Percentiles rank a stretch among this genome's conserved stretches.
These are phyloP conservation scores for Neurospora sp. DNA, from an alignment of 495 filamentous ascomycete genomes.

Conservation along the genomic window DNA sequence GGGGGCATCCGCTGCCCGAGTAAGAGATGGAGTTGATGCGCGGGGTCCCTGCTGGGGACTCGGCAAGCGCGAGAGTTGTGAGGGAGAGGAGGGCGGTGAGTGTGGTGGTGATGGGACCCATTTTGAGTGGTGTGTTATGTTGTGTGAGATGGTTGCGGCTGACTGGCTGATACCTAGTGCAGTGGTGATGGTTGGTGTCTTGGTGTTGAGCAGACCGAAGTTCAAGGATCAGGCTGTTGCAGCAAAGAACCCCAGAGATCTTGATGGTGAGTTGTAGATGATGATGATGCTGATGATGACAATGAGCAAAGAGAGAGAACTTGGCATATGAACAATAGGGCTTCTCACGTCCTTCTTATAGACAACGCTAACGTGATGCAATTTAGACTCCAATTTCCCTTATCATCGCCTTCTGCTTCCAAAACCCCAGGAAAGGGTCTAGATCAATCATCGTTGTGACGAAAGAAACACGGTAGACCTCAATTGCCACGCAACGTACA, in stretches of 20 bases:
- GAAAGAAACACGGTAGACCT: background rate
- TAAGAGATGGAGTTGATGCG: slow-evolving; percentile 26
- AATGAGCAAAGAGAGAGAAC: background rate
- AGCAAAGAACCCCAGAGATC: no score
- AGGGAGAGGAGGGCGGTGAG: slow-evolving; percentile 19
- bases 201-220: background rate
- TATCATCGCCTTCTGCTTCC: background rate
- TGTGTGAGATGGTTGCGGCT: background rate
- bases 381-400: background rate
- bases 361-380: background rate
- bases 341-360: background rate
- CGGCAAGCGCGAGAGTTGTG: slow-evolving; percentile 7
- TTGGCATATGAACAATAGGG: background rate
- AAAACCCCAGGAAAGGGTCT: background rate
- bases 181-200: background rate
- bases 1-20: slow-evolving; percentile 30
- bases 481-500: background rate
- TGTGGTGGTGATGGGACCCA: slow-evolving; percentile 18
- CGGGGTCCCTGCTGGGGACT: slow-evolving; percentile 16
- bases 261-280: background rate
- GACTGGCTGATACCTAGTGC: background rate
- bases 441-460: background rate
- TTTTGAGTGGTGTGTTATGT: slow-evolving; percentile 5
- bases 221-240: background rate
- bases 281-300: background rate